Percentiles rank a stretch among this genome's conserved stretches.
Conservation (phyloP, 257 asterid genomes). For the Apocynum venetum region DNA sequence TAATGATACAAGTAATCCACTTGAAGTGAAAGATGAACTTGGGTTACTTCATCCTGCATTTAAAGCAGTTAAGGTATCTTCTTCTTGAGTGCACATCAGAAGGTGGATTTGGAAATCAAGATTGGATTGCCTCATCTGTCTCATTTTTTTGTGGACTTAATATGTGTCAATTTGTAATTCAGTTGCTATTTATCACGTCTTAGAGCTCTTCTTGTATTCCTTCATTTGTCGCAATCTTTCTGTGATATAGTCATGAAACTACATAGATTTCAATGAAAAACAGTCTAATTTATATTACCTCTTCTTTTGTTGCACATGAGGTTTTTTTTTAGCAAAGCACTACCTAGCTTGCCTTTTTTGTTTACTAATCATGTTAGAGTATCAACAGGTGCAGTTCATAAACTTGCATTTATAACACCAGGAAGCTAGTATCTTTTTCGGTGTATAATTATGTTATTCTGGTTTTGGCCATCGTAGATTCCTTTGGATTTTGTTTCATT, state of each 20-base stretch:
- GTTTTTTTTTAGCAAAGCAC: background rate
- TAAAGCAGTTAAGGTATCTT: conserved; percentile 48
- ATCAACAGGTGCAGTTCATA: conserved; percentile 6
- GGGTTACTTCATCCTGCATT: conserved; percentile 79
- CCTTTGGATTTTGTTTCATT: background rate
- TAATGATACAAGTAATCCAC: conserved; percentile 73
- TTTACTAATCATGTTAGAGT: background rate
- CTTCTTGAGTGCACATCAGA: conserved; percentile 21
- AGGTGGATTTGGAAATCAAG: conserved; percentile 21
- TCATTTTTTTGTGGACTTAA: conserved; percentile 11
- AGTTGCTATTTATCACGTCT: conserved; percentile 20
- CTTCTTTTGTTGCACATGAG: conserved; percentile 11
- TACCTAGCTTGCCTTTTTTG: background rate
- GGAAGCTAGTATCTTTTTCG: background rate
- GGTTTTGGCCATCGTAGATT: background rate
- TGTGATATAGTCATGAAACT: conserved; percentile 28
- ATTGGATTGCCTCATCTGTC: conserved; percentile 12
- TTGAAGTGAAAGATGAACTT: conserved; percentile 51
- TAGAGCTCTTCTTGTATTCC: conserved; percentile 35
- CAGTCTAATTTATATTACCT: conserved; percentile 14
- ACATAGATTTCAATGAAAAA: conserved; percentile 18
- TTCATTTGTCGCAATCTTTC: conserved; percentile 31
- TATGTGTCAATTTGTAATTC: conserved; percentile 29
- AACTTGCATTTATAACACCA: background rate
- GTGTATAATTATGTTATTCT: background rate